These are phyloP conservation scores for Musa balbisiana DNA, from an alignment of 202 grass and related monocot species.

Conservation along the genomic window DNA sequence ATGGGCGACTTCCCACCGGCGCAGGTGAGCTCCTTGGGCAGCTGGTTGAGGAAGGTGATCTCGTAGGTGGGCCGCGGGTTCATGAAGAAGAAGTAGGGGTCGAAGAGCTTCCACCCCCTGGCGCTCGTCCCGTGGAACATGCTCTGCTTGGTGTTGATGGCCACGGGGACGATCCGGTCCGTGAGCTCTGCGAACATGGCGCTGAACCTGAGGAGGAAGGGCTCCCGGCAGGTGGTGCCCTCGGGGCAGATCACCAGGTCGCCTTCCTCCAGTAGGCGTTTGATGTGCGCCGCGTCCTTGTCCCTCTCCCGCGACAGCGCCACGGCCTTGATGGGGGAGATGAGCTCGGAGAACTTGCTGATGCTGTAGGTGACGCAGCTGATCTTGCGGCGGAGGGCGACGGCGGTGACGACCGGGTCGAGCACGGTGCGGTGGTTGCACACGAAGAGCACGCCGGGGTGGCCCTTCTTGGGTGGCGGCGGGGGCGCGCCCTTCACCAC, in stretches of 20 bases:
- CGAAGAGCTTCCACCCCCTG: background rate
- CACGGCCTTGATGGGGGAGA: background rate
- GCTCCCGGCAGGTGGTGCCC: constrained; percentile 4
- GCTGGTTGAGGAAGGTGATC: constrained; percentile 31
- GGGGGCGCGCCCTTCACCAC: constrained; percentile 24
- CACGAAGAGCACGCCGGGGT: constrained; percentile 35
- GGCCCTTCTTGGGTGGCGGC: constrained; percentile 28
- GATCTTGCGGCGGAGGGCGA: too few species aligned
- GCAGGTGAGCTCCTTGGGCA: constrained; percentile 32
- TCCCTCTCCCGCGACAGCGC: background rate
- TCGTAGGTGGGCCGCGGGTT: background rate
- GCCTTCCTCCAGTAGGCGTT: background rate
- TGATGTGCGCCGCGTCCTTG: background rate
- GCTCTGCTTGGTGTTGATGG: background rate
- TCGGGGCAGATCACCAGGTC: background rate
- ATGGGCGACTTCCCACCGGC: constrained; percentile 27
- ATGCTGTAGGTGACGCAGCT: too few species aligned
- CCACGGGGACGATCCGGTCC: background rate
- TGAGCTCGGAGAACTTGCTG: background rate
- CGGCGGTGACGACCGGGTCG: too few species aligned
- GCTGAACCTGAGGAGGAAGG: background rate
- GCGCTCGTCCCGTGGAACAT: background rate
- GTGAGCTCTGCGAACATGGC: background rate
- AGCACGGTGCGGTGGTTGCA: constrained; percentile 44
- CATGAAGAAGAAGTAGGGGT: background rate